A percentile compares a stretch with the other conserved stretches of the same genome.
Conservation (phyloP, 441 rosid species). For the Sinapis alba region DNA sequence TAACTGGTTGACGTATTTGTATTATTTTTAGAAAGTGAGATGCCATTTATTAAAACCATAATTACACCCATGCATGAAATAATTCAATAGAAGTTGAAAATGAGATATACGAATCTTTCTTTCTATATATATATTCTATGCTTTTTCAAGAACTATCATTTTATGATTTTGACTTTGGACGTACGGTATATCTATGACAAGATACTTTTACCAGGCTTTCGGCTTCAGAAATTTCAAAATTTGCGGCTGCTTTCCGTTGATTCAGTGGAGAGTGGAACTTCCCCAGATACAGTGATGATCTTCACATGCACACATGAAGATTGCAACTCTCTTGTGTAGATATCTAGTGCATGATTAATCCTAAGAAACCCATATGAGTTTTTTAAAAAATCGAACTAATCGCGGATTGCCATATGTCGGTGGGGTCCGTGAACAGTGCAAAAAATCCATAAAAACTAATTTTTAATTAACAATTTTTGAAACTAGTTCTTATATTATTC, state of each 20-base stretch:
- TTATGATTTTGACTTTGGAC: constrained; percentile 16
- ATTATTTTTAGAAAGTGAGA: background rate
- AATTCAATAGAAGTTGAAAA: background rate
- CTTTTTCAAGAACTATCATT: constrained; percentile 4
- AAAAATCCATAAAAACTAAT: no score
- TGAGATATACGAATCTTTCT: constrained; percentile 5
- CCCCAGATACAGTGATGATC: constrained; percentile 30
- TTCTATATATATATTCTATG: background rate
- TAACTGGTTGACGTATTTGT: background rate
- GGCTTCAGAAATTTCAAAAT: constrained; percentile 28
- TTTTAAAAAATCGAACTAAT: no score
- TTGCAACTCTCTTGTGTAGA: constrained; percentile 1
- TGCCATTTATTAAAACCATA: background rate
- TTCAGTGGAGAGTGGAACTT: constrained; percentile 33
- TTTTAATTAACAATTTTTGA: no score
- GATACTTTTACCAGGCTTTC: constrained; percentile 29
- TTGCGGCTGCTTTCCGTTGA: constrained; percentile 39
- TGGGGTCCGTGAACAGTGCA: no score
- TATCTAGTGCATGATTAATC: no score
- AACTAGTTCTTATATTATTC: no score
- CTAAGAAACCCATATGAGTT: no score
- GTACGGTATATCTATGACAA: constrained; percentile 29
- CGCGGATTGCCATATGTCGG: no score
- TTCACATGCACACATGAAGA: constrained; percentile 39
- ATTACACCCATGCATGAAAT: background rate